phyloP scores from a whole-genome alignment of 2,329 filamentous ascomycete genomes.

The Sporothrix globosa region DNA sequence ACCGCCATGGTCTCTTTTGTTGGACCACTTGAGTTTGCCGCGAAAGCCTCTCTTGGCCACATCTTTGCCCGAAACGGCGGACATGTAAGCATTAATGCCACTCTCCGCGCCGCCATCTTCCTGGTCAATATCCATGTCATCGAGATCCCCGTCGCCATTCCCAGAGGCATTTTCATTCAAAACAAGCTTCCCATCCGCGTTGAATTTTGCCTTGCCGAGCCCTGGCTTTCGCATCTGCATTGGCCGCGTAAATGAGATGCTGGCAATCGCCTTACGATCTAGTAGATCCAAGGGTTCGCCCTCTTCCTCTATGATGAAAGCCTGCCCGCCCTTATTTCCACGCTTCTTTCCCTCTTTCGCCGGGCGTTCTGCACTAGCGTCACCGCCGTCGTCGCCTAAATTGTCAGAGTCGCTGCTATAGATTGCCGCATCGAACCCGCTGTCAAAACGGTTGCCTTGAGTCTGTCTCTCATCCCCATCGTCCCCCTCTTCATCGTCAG shows the following conservation, averaged over 20 bases:
- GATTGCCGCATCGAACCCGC: slow-evolving; percentile 93
- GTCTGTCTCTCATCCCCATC: slow-evolving; percentile 55
- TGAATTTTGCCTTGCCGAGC: slow-evolving; percentile 63
- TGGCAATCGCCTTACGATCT: slow-evolving; percentile 83
- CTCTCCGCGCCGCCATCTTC: slow-evolving; percentile 48
- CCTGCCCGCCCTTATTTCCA: slow-evolving; percentile 63
- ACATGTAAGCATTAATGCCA: slow-evolving; percentile 70
- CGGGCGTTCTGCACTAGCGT: slow-evolving; percentile 37
- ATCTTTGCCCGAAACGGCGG: slow-evolving; percentile 69
- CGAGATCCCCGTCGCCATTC: slow-evolving; percentile 54
- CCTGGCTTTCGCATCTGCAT: slow-evolving; percentile 48
- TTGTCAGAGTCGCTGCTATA: slow-evolving; percentile 71
- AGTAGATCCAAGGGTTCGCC: slow-evolving; percentile 94
- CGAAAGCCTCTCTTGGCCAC: slow-evolving; percentile 66
- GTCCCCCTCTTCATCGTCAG: slow-evolving; percentile 57
- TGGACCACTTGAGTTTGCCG: slow-evolving; percentile 72
- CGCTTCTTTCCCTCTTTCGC: slow-evolving; percentile 46
- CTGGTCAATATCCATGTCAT: slow-evolving; percentile 63
- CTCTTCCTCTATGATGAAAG: slow-evolving; percentile 92
- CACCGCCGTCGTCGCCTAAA: slow-evolving; percentile 49
- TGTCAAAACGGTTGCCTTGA: slow-evolving; percentile 72
- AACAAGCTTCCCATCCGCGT: slow-evolving; percentile 80
- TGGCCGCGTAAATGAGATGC: slow-evolving; percentile 91
- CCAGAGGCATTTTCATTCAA: slow-evolving; percentile 59
- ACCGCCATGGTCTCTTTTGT: slow-evolving; percentile 55